A percentile compares a stretch with the other conserved stretches of the same genome.
These are phyloP conservation scores for Physaria fendleri DNA, from an alignment of 345 rosid species.

Conservation along the genomic window DNA sequence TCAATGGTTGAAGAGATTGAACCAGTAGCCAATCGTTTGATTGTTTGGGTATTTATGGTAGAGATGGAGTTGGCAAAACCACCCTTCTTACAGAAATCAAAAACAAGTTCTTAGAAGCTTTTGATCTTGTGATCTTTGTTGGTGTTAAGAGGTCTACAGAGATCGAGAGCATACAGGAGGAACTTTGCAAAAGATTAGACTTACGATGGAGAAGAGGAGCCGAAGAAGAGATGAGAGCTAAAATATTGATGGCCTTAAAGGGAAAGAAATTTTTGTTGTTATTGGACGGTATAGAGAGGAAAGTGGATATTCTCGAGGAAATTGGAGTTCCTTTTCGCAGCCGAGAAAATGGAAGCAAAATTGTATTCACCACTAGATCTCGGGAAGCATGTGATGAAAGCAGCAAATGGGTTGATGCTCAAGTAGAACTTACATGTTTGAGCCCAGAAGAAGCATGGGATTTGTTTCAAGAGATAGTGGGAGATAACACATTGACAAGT, in stretches of 20 bases:
- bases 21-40: not conserved
- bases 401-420: not conserved
- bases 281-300: not conserved
- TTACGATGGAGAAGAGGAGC: not conserved
- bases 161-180: not conserved
- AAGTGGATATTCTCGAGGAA: not conserved
- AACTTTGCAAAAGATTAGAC: not conserved
- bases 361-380: constrained; percentile 5
- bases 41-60: not conserved
- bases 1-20: not conserved
- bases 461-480: constrained; percentile 12
- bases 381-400: not conserved
- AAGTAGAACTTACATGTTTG: constrained; percentile 1
- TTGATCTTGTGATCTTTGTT: not conserved
- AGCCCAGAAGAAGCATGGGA: not conserved
- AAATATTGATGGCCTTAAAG: not conserved
- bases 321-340: not conserved
- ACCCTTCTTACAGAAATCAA: not conserved
- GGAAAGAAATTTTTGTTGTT: not conserved
- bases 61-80: not conserved
- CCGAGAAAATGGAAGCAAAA: not conserved
- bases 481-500: not conserved
- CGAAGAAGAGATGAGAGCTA: not conserved
- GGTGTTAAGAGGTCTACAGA: not conserved
- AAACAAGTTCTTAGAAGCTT: not conserved